These are phyloP conservation scores for Trametes elegans DNA, from an alignment of 768 basidiomycete species.

Conservation along the genomic window DNA sequence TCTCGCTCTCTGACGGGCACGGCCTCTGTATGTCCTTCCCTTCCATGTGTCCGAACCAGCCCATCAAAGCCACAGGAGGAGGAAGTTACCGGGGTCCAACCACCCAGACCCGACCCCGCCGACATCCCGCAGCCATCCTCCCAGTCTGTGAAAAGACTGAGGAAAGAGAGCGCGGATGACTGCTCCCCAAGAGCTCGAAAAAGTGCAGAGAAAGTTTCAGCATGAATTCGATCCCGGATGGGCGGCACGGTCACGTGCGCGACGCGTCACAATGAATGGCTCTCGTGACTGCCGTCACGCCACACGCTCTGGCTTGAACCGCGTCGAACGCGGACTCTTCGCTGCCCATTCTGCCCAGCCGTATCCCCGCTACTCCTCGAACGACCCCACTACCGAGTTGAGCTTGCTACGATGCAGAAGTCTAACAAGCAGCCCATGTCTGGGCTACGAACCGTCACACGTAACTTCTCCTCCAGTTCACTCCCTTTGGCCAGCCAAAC, in stretches of 20 bases:
- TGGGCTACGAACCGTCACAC: constrained; percentile 56
- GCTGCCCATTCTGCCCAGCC: not conserved
- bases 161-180: too few species aligned
- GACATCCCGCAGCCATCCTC: too few species aligned
- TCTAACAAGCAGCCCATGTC: constrained; percentile 39
- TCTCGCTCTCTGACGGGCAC: too few species aligned
- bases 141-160: too few species aligned
- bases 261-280: constrained; percentile 11
- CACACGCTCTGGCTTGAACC: not conserved
- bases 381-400: not conserved
- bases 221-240: too few species aligned
- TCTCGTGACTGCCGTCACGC: not conserved
- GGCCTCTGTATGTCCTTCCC: too few species aligned
- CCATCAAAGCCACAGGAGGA: too few species aligned
- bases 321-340: not conserved
- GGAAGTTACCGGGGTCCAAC: too few species aligned
- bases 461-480: constrained; percentile 56
- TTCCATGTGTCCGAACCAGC: too few species aligned
- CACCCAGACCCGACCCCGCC: too few species aligned
- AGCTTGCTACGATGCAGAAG: not conserved
- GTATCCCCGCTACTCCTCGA: not conserved
- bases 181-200: not conserved
- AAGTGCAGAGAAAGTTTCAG: not conserved
- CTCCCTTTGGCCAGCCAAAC: constrained; percentile 42
- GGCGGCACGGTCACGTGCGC: constrained; percentile 18